Percentiles rank a stretch among this genome's conserved stretches.
phyloP scores from a whole-genome alignment of 1,284 basidiomycete species.

The Lentinus polychrous region DNA sequence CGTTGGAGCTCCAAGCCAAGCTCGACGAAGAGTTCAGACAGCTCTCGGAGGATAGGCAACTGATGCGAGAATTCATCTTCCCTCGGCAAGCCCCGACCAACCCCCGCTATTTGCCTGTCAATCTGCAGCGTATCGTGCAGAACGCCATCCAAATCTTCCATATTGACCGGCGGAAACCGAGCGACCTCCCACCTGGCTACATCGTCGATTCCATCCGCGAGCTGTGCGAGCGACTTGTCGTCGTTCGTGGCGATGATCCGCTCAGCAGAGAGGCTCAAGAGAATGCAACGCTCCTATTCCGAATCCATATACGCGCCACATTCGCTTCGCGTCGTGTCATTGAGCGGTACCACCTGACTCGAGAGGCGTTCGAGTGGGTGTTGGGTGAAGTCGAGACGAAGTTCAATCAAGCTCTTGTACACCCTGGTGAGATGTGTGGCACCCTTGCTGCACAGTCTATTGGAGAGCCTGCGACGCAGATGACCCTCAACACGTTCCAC shows the following conservation, averaged over 20 bases:
- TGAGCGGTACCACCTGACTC: conserved; percentile 81
- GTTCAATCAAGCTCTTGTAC: conserved; percentile 87
- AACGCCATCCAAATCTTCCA: conserved; percentile 98
- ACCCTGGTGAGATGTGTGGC: conserved; percentile 99
- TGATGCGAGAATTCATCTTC: conserved; percentile 84
- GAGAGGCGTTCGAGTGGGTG: conserved; percentile 96
- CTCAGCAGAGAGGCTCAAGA: conserved; percentile 75
- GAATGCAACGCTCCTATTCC: conserved; percentile 91
- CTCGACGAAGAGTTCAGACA: conserved; percentile 87
- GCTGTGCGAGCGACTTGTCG: conserved; percentile 65
- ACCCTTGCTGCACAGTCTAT: conserved; percentile 98
- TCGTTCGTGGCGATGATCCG: conserved; percentile 82
- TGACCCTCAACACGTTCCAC: conserved; percentile 98
- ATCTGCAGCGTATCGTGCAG: conserved; percentile 90
- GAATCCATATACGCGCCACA: conserved; percentile 86
- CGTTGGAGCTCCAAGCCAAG: conserved; percentile 82
- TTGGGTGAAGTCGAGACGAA: conserved; percentile 93
- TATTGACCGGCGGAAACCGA: conserved; percentile 89
- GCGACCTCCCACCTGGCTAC: conserved; percentile 85
- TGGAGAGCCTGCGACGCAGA: conserved; percentile 98
- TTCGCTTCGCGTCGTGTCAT: conserved; percentile 81
- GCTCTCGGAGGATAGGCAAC: conserved; percentile 68
- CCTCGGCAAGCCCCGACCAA: conserved; percentile 66
- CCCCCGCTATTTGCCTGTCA: conserved; percentile 85
- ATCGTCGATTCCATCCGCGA: conserved; percentile 78